These are phyloP conservation scores for Capsicum rhomboideum DNA, from an alignment of 257 asterid genomes.

Conservation along the genomic window DNA sequence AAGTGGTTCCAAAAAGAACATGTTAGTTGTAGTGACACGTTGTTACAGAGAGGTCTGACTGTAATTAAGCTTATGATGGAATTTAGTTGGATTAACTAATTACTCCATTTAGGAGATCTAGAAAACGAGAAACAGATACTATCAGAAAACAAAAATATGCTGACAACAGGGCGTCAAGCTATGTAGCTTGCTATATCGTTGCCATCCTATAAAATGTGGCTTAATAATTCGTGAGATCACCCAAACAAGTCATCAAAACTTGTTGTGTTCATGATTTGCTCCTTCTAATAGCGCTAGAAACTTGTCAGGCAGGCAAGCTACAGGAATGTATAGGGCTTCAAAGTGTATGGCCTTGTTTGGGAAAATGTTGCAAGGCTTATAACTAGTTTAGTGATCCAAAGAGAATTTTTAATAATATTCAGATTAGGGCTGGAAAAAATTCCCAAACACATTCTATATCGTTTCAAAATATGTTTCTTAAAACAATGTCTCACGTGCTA, in stretches of 20 bases:
- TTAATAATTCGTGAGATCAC: not conserved
- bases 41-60: not conserved
- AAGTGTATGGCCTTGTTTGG: not conserved
- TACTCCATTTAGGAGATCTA: not conserved
- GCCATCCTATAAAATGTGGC: not conserved
- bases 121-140: not conserved
- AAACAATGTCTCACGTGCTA: not conserved
- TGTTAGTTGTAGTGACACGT: not conserved
- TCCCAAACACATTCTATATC: not conserved
- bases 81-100: not conserved
- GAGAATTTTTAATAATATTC: not conserved
- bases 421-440: not conserved
- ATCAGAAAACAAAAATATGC: not conserved
- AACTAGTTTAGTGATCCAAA: not conserved
- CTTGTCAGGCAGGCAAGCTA: not conserved
- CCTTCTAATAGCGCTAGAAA: not conserved
- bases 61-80: not conserved
- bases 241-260: not conserved
- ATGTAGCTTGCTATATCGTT: not conserved
- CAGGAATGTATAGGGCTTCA: not conserved
- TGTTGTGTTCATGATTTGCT: not conserved
- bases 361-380: not conserved
- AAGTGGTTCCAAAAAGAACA: not conserved
- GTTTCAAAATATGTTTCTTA: not conserved
- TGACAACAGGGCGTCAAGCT: not conserved